A percentile compares a stretch with the other conserved stretches of the same genome.
Conservation (phyloP, 148 eudicot species). For the Camellia lanceoleosa region DNA sequence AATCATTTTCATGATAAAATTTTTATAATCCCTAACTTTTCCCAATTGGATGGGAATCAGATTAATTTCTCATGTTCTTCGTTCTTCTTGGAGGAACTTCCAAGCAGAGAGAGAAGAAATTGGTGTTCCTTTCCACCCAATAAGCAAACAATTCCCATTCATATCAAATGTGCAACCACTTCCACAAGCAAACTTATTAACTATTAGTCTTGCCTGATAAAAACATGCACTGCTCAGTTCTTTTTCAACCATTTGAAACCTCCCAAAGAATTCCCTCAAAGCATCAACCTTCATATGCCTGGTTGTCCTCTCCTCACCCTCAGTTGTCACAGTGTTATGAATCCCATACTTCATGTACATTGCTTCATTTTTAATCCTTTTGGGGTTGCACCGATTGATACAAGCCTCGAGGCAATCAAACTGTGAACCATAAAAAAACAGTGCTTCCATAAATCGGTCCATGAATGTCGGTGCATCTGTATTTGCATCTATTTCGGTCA, state of each 20-base stretch:
- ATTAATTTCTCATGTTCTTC: too few relatives aligned
- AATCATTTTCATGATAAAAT: too few relatives aligned
- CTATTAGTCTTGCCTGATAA: constrained; percentile 24
- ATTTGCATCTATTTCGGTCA: constrained; percentile 24
- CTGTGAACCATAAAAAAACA: constrained; percentile 15
- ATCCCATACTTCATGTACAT: constrained; percentile 6
- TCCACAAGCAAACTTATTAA: constrained; percentile 12
- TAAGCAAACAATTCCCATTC: constrained; percentile 18
- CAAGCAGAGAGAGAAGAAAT: constrained; percentile 28
- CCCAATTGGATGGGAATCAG: too few relatives aligned
- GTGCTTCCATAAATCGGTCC: constrained; percentile 29
- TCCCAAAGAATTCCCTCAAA: constrained; percentile 26
- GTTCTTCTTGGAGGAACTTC: constrained; percentile 11
- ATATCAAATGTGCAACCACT: constrained; percentile 14
- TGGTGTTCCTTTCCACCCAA: constrained; percentile 35
- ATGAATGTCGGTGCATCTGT: constrained; percentile 21
- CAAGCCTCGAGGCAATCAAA: constrained; percentile 28
- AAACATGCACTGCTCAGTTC: constrained; percentile 20
- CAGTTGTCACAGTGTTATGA: constrained; percentile 16
- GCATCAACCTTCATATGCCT: constrained; percentile 12
- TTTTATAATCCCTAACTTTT: too few relatives aligned
- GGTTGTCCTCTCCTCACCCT: constrained; percentile 25
- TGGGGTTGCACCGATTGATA: constrained; percentile 3
- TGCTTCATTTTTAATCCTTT: constrained; percentile 7
- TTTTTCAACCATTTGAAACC: constrained; percentile 25